Base-by-base conservation (phyloP, 768 basidiomycete genomes). In the Leccinum ochraceum region DNA sequence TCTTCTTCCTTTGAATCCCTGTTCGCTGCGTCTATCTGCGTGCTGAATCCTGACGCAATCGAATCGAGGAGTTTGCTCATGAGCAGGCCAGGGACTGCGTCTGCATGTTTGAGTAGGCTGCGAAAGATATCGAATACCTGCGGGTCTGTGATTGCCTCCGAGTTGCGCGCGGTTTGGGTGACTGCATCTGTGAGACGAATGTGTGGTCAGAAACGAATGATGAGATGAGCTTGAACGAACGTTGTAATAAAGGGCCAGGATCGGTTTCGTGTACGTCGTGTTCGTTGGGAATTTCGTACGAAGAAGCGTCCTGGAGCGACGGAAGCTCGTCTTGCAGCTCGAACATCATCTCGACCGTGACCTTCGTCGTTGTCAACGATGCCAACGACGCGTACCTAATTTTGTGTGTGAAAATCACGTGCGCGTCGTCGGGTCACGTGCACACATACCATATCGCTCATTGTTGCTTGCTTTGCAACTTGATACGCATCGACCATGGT, bases 11-110 rank as follows among this genome's bases (percentile, higher is more conserved):
- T 87, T 26, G 91, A 74, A 63, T 94, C 91, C 56, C 81, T 82
- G 32, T 81, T 68, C 4, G 91, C 86, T 22, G 83, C 79, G 20
- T 95, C 94, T 49, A 94, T 78, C 73, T 94, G 87, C 2, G 85
- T 74, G 50, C 80, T 81, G 57, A 94, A 82, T 0, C 86, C 90
- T 0, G 94, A 95, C 1, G 85, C 77, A 58, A 97, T 81, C 3
- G 92, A 89, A 75, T 98, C 96, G 51, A 98, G 81, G 0, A 96
- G 78, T 72, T 97, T 96, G 77, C 77, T 87, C 84, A 96, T 89
- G 53, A 87, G 77, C 0, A 80, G 66, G 24, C 85, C 86, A 4
- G 84, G 81, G 7, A 94, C 82, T 3, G 77, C 72, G 49, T 85
- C 82, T 0, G 88, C 80, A 63, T 87, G 77, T 76, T 95, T 97